phyloP scores from a whole-genome alignment of 2,329 filamentous ascomycete genomes.

The Alternaria brassicae region DNA sequence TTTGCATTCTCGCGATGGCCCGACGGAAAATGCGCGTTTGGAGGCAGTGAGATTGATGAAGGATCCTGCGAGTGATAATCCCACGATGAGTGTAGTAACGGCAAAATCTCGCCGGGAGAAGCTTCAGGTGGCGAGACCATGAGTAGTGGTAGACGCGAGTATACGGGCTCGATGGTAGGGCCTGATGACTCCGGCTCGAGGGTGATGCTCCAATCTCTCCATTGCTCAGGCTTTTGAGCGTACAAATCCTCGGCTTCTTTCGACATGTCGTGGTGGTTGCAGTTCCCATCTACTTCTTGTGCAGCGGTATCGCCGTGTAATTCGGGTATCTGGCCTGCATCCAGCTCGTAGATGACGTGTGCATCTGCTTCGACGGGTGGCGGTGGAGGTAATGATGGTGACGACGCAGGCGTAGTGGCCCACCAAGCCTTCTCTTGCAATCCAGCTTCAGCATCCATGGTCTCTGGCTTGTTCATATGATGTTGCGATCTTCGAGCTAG shows the following conservation, averaged over 20 bases:
- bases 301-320: slow-evolving; percentile 23
- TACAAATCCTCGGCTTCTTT: slow-evolving; percentile 20
- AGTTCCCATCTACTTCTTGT: slow-evolving; percentile 25
- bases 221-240: slow-evolving; percentile 14
- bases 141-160: slow-evolving; percentile 5
- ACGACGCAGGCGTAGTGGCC: background rate
- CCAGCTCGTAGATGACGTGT: slow-evolving; percentile 30
- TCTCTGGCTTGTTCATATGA: slow-evolving; percentile 5
- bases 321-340: slow-evolving; percentile 29
- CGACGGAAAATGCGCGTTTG: slow-evolving; percentile 15
- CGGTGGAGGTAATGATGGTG: background rate
- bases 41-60: slow-evolving; percentile 16
- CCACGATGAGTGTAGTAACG: slow-evolving; percentile 15
- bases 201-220: slow-evolving; percentile 17
- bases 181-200: background rate
- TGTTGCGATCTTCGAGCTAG: slow-evolving; percentile 1
- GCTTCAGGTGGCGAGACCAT: slow-evolving; percentile 12
- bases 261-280: background rate
- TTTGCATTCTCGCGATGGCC: background rate
- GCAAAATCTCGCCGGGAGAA: slow-evolving; percentile 14
- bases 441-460: slow-evolving; percentile 16
- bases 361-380: slow-evolving; percentile 33
- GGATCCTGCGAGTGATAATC: background rate
- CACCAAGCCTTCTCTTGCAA: slow-evolving; percentile 24
- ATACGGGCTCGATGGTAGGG: background rate